phyloP scores from a whole-genome alignment of 192 early-diverging fungal genomes.

The Gamsiella multidivaricata region DNA sequence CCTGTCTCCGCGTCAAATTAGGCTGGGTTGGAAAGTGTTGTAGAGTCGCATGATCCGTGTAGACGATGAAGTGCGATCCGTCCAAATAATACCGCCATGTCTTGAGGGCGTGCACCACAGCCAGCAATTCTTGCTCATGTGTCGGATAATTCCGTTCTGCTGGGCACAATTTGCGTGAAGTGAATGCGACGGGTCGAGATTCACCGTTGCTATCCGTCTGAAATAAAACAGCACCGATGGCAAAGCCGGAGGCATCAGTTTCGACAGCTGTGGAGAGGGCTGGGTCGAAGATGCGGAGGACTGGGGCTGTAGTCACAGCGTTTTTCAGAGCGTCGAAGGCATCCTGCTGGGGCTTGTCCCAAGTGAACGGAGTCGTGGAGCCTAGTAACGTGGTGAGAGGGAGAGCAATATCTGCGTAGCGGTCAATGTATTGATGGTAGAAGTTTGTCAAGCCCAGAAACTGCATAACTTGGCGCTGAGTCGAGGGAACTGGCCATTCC shows the following conservation, averaged over 20 bases:
- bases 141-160: constrained; percentile 44
- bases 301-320: constrained; percentile 22
- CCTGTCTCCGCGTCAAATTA: constrained; percentile 23
- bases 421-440: constrained; percentile 5
- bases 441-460: constrained; percentile 10
- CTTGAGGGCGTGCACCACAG: constrained; percentile 53
- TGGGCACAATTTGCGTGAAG: constrained; percentile 33
- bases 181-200: constrained; percentile 43
- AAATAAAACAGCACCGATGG: constrained; percentile 54
- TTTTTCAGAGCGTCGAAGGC: constrained; percentile 47
- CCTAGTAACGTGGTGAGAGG: background rate
- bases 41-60: constrained; percentile 57
- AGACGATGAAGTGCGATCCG: constrained; percentile 29
- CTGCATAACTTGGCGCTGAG: constrained; percentile 1
- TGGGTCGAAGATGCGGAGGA: constrained; percentile 43
- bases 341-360: constrained; percentile 10
- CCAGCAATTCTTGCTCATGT: constrained; percentile 57
- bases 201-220: constrained; percentile 37
- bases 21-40: constrained; percentile 53
- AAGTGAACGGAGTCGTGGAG: background rate
- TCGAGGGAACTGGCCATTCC: constrained; percentile 20
- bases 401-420: constrained; percentile 3
- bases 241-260: constrained; percentile 55
- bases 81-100: constrained; percentile 52
- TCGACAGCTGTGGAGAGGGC: constrained; percentile 23